Evolutionary conservation across 1,284 basidiomycete species (phyloP).

Genomic region (Austroboletus rostrupii): DNA sequence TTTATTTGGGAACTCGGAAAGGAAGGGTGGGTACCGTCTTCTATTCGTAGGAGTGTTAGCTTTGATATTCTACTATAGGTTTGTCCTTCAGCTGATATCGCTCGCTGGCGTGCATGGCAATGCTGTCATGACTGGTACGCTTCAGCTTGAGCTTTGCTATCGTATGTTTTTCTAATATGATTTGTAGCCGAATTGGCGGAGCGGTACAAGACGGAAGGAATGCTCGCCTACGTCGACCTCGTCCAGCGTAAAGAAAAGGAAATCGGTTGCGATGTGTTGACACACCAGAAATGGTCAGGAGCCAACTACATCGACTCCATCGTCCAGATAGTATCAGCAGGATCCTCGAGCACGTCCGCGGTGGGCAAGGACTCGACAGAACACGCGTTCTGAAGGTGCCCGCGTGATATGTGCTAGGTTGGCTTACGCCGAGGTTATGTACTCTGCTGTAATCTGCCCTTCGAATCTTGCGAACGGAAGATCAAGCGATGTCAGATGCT

Average conservation of each 20-base stretch:
- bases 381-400: slow-evolving; percentile 56
- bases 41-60: slow-evolving; percentile 2
- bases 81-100: slow-evolving; percentile 82
- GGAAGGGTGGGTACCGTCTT: slow-evolving; percentile 58
- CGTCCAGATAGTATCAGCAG: slow-evolving; percentile 72
- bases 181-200: slow-evolving; percentile 67
- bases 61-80: slow-evolving; percentile 39
- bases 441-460: slow-evolving; percentile 1
- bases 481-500: slow-evolving; percentile 5
- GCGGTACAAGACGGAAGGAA: slow-evolving; percentile 78
- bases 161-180: slow-evolving; percentile 3
- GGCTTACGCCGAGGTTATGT: slow-evolving; percentile 1
- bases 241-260: slow-evolving; percentile 87
- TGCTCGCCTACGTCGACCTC: slow-evolving; percentile 84
- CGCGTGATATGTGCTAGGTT: slow-evolving; percentile 15
- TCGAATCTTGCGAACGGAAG: slow-evolving; percentile 4
- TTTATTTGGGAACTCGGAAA: slow-evolving; percentile 92
- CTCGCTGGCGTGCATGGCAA: slow-evolving; percentile 86
- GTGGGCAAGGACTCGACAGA: slow-evolving; percentile 86
- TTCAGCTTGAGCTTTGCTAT: not conserved
- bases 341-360: slow-evolving; percentile 78
- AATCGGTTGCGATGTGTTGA: slow-evolving; percentile 88
- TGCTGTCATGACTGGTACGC: slow-evolving; percentile 72
- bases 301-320: slow-evolving; percentile 85
- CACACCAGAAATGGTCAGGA: slow-evolving; percentile 90